These are phyloP conservation scores for Pseudovirgaria hyperparasitica DNA, from an alignment of 2,329 filamentous ascomycete species.

Conservation along the genomic window DNA sequence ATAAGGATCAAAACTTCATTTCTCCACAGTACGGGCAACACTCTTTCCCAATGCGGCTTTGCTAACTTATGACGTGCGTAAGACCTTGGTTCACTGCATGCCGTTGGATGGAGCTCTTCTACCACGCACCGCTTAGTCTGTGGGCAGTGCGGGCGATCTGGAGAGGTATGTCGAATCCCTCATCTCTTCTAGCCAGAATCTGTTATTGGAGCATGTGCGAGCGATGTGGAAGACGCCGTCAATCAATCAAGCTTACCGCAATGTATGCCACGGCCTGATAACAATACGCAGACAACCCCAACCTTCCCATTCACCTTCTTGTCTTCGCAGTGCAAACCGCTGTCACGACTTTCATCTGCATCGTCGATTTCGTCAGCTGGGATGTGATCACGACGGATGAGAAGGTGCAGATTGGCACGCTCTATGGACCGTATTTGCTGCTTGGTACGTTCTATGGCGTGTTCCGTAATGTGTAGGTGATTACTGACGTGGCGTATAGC, in stretches of 20 bases:
- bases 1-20: constrained; percentile 52
- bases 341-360: constrained; percentile 49
- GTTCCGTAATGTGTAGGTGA: not conserved
- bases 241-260: not conserved
- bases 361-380: constrained; percentile 48
- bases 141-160: constrained; percentile 47
- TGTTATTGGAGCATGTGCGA: no score
- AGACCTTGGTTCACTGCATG: constrained; percentile 45
- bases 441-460: constrained; percentile 12
- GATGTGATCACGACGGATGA: constrained; percentile 15
- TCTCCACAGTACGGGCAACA: constrained; percentile 34
- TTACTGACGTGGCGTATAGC: constrained; percentile 1
- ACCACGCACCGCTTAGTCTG: constrained; percentile 47
- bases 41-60: not conserved
- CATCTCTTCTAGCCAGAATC: not conserved
- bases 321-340: constrained; percentile 47
- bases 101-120: constrained; percentile 45
- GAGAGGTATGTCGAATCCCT: constrained; percentile 27
- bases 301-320: constrained; percentile 46
- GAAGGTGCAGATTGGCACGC: constrained; percentile 17
- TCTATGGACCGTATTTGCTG: constrained; percentile 26
- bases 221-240: not conserved
- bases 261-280: not conserved
- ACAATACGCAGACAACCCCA: constrained; percentile 43
- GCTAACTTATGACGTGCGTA: not conserved